Evolutionary conservation across 2,329 filamentous ascomycete genomes (phyloP), one percentile per base, ranked within the genome.

Genomic region (Corinectria fuckeliana): DNA sequence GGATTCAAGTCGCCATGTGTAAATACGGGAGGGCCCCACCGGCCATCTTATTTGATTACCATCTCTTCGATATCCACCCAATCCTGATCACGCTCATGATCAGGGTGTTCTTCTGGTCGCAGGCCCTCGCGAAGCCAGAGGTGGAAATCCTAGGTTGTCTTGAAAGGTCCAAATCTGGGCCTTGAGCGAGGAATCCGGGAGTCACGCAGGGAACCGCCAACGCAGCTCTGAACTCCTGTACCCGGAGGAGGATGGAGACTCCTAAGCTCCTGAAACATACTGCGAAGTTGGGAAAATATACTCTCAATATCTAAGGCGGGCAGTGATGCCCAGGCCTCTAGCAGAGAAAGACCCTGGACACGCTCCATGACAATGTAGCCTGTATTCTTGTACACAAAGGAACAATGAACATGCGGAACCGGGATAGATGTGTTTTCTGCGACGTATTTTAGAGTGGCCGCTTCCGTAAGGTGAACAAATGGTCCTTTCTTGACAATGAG

Each of bases 321-420:
- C 0, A 66, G 14, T 4, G 23, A 20, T 20, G 13, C 55, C 64
- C 64, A 71, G 18, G 47, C 56, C 1, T 51, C 21, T 0, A 65
- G 28, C 0, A 74, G 36, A 7, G 49, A 23, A 8, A 56, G 21
- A 10, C 74, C 75, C 0, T 59, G 61, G 9, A 76, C 65, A 3
- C 71, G 61, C 39, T 75, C 71, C 80, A 84, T 84, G 0, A 83
- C 71, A 38, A 83, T 82, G 62, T 80, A 81, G 0, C 77, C 71
- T 4, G 62, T 61, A n/a, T 73, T 73, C 9, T 74, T 72, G 51
- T 75, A 71, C 1, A 71, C 50, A 47, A 83, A 83, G 0, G 68
- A 62, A 25, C 61, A 69, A 38, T 69, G 42, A 1, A 71, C 36
- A 2, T 18, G 23, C 0, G 63, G 66, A 1, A 70, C 61, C 2